A percentile compares a stretch with the other conserved stretches of the same genome.
Conservation (phyloP, 2,329 filamentous ascomycete species). For the Trichothecium roseum region DNA sequence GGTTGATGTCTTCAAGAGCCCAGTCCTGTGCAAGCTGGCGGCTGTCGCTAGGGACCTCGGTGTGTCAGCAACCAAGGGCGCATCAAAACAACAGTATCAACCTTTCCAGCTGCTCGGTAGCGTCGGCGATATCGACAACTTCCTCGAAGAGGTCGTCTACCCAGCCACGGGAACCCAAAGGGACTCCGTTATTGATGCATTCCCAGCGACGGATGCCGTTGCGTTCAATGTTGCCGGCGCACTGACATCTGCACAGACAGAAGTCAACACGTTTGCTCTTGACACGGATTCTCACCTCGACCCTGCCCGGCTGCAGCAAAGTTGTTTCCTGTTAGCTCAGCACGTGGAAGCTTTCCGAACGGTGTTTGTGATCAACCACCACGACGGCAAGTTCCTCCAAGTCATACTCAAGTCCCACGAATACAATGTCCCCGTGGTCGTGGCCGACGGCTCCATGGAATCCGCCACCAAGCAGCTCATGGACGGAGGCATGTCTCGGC, state of each 20-base stretch:
- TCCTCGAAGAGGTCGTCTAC: constrained; percentile 4
- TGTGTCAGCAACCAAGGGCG: neutral
- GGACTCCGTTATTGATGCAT: constrained; percentile 3
- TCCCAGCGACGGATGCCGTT: constrained; percentile 4
- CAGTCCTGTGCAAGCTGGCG: constrained; percentile 5
- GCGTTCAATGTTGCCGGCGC: constrained; percentile 4
- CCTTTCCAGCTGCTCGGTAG: constrained; percentile 4
- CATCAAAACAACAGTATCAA: neutral
- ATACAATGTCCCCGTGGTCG: constrained; percentile 3
- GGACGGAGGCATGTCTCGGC: constrained; percentile 1
- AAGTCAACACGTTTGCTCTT: constrained; percentile 5
- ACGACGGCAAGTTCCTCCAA: constrained; percentile 4
- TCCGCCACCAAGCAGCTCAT: constrained; percentile 2
- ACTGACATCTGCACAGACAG: constrained; percentile 3
- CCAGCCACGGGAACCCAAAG: constrained; percentile 2
- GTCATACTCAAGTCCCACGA: constrained; percentile 3
- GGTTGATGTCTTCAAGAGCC: constrained; percentile 6
- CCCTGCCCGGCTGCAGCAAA: constrained; percentile 3
- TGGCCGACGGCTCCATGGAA: constrained; percentile 1
- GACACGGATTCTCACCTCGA: constrained; percentile 3
- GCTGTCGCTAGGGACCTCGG: constrained; percentile 1
- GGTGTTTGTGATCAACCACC: constrained; percentile 2
- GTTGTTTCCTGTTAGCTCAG: constrained; percentile 2
- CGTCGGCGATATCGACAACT: constrained; percentile 1
- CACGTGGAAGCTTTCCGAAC: constrained; percentile 6